phyloP scores from a whole-genome alignment of 306 rosid genomes.

The Corylus americana region DNA sequence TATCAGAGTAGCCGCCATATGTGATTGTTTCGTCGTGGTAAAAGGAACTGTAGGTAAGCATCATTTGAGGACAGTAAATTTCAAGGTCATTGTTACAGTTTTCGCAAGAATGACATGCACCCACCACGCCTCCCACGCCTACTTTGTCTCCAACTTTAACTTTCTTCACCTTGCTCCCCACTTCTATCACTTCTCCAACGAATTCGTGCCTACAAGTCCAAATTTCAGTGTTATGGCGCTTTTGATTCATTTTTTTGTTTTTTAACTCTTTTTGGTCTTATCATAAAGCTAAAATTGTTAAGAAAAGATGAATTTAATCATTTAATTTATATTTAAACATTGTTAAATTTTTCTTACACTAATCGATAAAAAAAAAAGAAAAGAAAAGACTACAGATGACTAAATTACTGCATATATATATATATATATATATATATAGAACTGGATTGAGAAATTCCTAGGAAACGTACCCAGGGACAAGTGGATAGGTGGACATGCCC shows the following conservation, averaged over 20 bases:
- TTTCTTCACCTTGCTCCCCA: slow-evolving; percentile 39
- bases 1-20: slow-evolving; percentile 44
- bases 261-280: too few species aligned
- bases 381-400: too few species aligned
- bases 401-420: too few species aligned
- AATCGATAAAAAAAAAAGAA: too few species aligned
- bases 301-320: too few species aligned
- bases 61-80: slow-evolving; percentile 39
- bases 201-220: slow-evolving; percentile 41
- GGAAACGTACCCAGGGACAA: slow-evolving; percentile 47
- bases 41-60: slow-evolving; percentile 17
- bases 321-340: too few species aligned
- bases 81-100: slow-evolving; percentile 28
- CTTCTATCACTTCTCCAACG: slow-evolving; percentile 42
- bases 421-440: too few species aligned
- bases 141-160: slow-evolving; percentile 47
- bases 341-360: too few species aligned
- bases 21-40: slow-evolving; percentile 42
- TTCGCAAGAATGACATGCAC: slow-evolving; percentile 45
- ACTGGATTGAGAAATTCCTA: not conserved
- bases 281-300: too few species aligned
- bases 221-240: not conserved
- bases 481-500: slow-evolving; percentile 40
- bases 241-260: too few species aligned
- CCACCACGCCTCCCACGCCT: slow-evolving; percentile 30